Base-by-base conservation (phyloP, 441 rosid genomes). In the Brassica hybrid region DNA sequence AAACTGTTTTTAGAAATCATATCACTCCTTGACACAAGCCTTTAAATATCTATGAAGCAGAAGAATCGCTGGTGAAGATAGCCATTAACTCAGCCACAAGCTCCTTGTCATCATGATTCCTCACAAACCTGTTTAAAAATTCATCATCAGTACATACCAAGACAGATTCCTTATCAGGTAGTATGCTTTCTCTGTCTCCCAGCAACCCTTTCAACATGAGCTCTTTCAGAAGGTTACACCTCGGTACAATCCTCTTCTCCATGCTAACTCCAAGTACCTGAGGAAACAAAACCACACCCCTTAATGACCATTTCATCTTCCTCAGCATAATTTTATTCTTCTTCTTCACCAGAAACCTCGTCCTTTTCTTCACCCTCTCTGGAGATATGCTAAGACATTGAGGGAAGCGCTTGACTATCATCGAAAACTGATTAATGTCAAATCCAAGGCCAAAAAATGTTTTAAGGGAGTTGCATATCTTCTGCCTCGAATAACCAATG, bases 231-330 rank as follows among this genome's bases (percentile, higher is more conserved):
- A 76, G 60, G 4, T 76, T 69, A 76, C 81, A 83, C 68, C 86
- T 85, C 1, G 86, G 88, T 0, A 74, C 71, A 58, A 72, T 80
- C 71, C 84, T 76, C 80, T 52, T 76, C 75, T 76, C 65, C 65
- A 70, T 17, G 60, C 66, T 76, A 3, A 2, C 17, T 63, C 68
- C 68, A 59, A 75, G 25, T 6, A 75, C 73, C 6, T 12, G 3
- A 0, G 73, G 67, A 1, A 2, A 3, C 5, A 1, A 9, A 67
- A 1, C 73, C 52, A 75, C 12, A 0, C 18, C 10, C 57, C 69
- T 14, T 18, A 78, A 34, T 18, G 76, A 59, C 72, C 82, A 76
- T 3, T 75, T 81, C 79, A 82, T 82, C 34, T 79, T 76, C 36
- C 17, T 23, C 17, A 60, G 36, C 65, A 60, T 60, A 6, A 60